Percentiles rank a stretch among this genome's conserved stretches.
Evolutionary conservation across 2,329 filamentous ascomycete species (phyloP).

Genomic region (Bertia moriformis): DNA sequence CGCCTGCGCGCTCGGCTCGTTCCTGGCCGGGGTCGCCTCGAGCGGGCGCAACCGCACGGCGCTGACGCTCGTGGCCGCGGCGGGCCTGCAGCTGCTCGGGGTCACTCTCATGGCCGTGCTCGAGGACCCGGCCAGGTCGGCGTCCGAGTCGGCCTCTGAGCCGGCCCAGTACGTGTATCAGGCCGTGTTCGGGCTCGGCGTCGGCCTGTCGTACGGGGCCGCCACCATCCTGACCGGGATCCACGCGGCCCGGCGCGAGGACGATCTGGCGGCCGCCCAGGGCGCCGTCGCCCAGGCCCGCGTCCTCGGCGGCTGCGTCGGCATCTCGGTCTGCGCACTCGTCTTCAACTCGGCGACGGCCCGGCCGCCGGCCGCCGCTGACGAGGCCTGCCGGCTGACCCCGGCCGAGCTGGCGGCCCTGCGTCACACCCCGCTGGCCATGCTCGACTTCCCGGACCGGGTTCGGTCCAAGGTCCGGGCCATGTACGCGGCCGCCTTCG

Average conservation of each 20-base stretch:
- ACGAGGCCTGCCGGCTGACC: too few relatives aligned
- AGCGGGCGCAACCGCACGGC: slow-evolving; percentile 37
- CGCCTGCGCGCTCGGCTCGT: slow-evolving; percentile 38
- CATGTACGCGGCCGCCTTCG: slow-evolving; percentile 29
- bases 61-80: slow-evolving; percentile 30
- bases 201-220: slow-evolving; percentile 40
- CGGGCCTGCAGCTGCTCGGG: slow-evolving; percentile 35
- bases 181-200: slow-evolving; percentile 39
- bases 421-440: slow-evolving; percentile 26
- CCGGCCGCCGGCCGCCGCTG: too few relatives aligned
- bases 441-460: slow-evolving; percentile 16
- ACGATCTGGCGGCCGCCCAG: slow-evolving; percentile 42
- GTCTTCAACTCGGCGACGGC: slow-evolving; percentile 32
- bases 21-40: slow-evolving; percentile 36
- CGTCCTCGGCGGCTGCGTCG: slow-evolving; percentile 43
- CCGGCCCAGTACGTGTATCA: slow-evolving; percentile 36
- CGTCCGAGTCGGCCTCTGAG: too few relatives aligned
- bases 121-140: slow-evolving; percentile 10
- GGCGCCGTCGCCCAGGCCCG: slow-evolving; percentile 44
- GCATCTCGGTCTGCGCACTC: slow-evolving; percentile 41
- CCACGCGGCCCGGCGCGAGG: slow-evolving; percentile 26
- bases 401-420: slow-evolving; percentile 22
- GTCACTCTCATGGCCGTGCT: slow-evolving; percentile 30
- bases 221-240: slow-evolving; percentile 42
- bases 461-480: slow-evolving; percentile 18